Evolutionary conservation across 805 yeast species (phyloP).

Genomic region (Candida tallmaniae): DNA sequence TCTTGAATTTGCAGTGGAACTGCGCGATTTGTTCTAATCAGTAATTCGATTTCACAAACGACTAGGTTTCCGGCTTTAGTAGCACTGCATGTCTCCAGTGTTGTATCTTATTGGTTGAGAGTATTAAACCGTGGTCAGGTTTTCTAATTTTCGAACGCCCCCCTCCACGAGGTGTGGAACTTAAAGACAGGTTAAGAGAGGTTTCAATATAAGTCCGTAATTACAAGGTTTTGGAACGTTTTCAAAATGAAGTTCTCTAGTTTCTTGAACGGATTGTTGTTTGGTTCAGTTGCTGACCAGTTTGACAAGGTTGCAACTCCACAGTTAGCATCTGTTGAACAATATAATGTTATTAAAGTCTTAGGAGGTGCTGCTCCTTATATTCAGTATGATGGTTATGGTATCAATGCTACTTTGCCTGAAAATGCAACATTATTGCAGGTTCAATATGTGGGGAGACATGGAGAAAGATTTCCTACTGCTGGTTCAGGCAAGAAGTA

Average conservation of each 20-base stretch:
- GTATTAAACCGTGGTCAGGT: too few species aligned
- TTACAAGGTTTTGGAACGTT: too few species aligned
- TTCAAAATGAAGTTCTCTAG: slow-evolving; percentile 4
- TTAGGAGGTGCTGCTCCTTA: slow-evolving; percentile 58
- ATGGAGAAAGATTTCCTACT: slow-evolving; percentile 66
- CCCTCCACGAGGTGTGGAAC: too few species aligned
- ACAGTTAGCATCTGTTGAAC: slow-evolving; percentile 35
- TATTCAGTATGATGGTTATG: slow-evolving; percentile 47
- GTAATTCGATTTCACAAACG: too few species aligned
- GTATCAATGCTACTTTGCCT: slow-evolving; percentile 46
- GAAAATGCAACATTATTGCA: slow-evolving; percentile 52
- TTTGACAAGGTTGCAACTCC: slow-evolving; percentile 17
- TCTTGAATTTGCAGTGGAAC: too few species aligned
- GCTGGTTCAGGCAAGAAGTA: slow-evolving; percentile 20
- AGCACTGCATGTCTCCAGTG: too few species aligned
- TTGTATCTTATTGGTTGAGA: too few species aligned
- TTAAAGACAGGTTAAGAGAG: too few species aligned
- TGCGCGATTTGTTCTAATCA: too few species aligned
- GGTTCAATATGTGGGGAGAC: slow-evolving; percentile 68
- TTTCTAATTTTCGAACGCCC: too few species aligned
- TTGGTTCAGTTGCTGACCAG: slow-evolving; percentile 3
- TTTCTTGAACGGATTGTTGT: slow-evolving; percentile 3
- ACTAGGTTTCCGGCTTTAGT: too few species aligned
- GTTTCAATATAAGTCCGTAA: too few species aligned
- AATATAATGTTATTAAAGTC: slow-evolving; percentile 46